These are phyloP conservation scores for Clohesyomyces aquaticus DNA, from an alignment of 495 filamentous ascomycete species.

Conservation along the genomic window DNA sequence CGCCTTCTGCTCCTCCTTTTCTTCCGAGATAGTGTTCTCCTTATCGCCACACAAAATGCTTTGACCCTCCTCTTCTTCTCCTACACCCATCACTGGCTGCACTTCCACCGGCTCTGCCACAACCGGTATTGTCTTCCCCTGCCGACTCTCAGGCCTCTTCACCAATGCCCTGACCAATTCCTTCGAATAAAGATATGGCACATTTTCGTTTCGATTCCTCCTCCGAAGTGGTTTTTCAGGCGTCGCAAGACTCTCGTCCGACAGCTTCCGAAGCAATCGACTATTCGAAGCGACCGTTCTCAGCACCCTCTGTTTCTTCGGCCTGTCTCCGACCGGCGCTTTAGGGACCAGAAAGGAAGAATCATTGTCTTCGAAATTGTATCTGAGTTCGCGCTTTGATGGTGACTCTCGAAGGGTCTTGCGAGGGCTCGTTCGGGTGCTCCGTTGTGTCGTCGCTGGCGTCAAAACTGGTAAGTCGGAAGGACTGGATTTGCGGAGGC, in stretches of 20 bases:
- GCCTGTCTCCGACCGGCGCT: constrained; percentile 12
- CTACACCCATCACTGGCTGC: constrained; percentile 16
- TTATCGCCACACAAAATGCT: constrained; percentile 43
- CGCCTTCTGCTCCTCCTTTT: constrained; percentile 8
- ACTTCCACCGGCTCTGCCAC: not conserved
- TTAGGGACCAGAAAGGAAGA: constrained; percentile 24
- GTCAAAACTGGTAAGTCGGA: constrained; percentile 7
- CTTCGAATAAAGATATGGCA: constrained; percentile 27
- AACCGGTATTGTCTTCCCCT: constrained; percentile 10
- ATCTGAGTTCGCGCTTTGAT: constrained; percentile 26
- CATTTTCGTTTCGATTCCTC: not conserved
- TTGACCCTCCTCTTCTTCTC: constrained; percentile 38
- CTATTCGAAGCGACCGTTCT: constrained; percentile 31
- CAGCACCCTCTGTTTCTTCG: constrained; percentile 26
- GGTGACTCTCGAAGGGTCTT: constrained; percentile 28
- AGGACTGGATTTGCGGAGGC: constrained; percentile 29
- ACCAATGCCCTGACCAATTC: constrained; percentile 13
- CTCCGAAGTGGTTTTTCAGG: constrained; percentile 21
- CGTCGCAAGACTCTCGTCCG: constrained; percentile 28
- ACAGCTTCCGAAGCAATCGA: constrained; percentile 25
- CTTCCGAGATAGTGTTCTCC: constrained; percentile 25
- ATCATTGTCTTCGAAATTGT: constrained; percentile 23
- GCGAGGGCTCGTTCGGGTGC: constrained; percentile 21
- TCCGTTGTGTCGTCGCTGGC: constrained; percentile 2
- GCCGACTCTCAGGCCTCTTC: constrained; percentile 5